Percentiles rank a stretch among this genome's conserved stretches.
Conservation (phyloP, 2,329 filamentous ascomycete genomes). For the Apiospora kogelbergensis region DNA sequence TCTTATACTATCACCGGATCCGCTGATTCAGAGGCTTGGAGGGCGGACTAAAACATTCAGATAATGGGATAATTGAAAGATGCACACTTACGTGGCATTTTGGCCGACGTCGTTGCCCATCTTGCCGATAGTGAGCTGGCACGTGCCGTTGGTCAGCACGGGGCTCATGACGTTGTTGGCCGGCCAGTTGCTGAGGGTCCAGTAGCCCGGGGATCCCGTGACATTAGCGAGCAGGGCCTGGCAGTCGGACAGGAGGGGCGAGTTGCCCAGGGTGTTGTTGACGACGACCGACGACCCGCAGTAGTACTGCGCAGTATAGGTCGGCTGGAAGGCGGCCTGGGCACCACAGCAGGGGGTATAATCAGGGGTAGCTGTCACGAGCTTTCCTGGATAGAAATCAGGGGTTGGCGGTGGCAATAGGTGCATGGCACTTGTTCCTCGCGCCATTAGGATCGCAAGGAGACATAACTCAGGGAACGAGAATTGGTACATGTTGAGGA, state of each 20-base stretch:
- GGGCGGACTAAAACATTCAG: too few species aligned
- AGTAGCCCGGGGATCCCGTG: background rate
- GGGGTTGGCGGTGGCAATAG: background rate
- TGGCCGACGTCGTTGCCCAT: background rate
- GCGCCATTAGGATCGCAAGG: background rate
- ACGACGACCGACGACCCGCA: background rate
- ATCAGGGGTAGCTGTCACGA: too few species aligned
- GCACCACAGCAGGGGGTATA: background rate
- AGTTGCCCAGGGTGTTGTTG: background rate
- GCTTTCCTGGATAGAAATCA: background rate
- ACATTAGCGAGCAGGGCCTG: background rate
- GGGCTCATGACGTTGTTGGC: background rate
- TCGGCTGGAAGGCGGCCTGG: background rate
- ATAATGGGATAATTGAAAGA: too few species aligned
- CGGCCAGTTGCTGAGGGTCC: background rate
- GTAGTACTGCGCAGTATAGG: background rate
- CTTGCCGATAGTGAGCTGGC: background rate
- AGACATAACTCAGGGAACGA: background rate
- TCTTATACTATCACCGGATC: too few species aligned
- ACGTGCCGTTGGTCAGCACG: background rate
- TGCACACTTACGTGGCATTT: background rate
- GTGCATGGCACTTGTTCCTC: too few species aligned
- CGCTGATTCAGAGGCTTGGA: too few species aligned
- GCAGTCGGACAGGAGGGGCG: background rate
- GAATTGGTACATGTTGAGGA: background rate